phyloP scores from a whole-genome alignment of 768 basidiomycete species.

The Inosperma sp. region DNA sequence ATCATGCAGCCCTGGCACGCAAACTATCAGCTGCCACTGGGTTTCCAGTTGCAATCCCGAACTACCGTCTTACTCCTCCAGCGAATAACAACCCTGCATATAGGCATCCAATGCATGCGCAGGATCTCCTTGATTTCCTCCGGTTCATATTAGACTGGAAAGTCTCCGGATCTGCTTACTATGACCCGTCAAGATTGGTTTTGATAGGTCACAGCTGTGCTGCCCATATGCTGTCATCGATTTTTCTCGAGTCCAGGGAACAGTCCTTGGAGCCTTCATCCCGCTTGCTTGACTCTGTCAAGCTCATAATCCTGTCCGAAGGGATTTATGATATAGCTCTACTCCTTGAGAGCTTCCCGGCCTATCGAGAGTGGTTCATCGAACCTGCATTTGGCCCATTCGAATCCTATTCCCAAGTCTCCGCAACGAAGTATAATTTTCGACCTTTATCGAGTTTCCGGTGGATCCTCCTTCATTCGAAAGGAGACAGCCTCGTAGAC shows the following conservation, averaged over 20 bases:
- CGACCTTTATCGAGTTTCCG: constrained; percentile 34
- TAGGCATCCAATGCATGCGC: constrained; percentile 66
- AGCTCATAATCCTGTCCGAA: constrained; percentile 61
- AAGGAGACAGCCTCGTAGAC: constrained; percentile 66
- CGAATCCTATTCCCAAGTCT: constrained; percentile 45
- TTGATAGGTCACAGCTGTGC: constrained; percentile 78
- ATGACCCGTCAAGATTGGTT: constrained; percentile 43
- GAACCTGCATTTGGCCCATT: constrained; percentile 54
- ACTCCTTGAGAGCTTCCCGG: constrained; percentile 59
- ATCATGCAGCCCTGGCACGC: constrained; percentile 52
- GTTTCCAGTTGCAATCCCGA: constrained; percentile 64
- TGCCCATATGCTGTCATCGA: constrained; percentile 72
- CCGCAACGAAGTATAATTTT: constrained; percentile 39
- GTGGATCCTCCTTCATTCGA: constrained; percentile 77
- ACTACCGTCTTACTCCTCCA: constrained; percentile 66
- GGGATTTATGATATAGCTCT: constrained; percentile 75
- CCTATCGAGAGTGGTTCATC: constrained; percentile 70
- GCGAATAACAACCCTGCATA: constrained; percentile 38
- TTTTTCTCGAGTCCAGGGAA: constrained; percentile 52
- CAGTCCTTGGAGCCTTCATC: constrained; percentile 44
- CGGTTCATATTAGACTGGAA: constrained; percentile 50
- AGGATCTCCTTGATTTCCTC: constrained; percentile 61
- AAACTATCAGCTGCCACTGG: constrained; percentile 45
- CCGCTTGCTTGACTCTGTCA: constrained; percentile 40
- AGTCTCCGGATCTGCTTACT: constrained; percentile 32